A percentile compares a stretch with the other conserved stretches of the same genome.
Conservation (phyloP, 257 asterid genomes). For the Lithospermum erythrorhizon region DNA sequence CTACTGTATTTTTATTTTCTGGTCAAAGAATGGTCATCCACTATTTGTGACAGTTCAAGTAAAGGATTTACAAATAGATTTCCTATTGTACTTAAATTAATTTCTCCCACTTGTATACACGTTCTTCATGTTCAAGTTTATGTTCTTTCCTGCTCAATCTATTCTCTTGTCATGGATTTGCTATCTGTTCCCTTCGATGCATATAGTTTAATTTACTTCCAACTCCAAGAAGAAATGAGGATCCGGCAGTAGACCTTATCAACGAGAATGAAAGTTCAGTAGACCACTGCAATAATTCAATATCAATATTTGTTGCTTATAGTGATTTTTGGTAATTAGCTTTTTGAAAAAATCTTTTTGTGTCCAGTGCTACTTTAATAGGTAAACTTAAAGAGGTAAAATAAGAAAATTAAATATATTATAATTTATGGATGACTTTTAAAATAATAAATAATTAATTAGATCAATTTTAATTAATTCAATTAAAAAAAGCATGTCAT, state of each 20-base stretch:
- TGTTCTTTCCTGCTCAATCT: background rate
- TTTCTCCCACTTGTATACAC: background rate
- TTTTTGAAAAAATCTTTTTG: no score
- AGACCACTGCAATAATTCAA: no score
- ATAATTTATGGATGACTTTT: no score
- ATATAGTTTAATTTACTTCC: constrained; percentile 6
- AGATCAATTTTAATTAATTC: no score
- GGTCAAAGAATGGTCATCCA: background rate
- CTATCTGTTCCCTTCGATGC: background rate
- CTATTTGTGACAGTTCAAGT: background rate
- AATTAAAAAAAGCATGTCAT: no score
- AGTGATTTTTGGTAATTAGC: no score
- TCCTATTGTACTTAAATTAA: background rate
- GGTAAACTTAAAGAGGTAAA: no score
- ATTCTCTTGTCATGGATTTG: background rate
- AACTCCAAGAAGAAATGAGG: constrained; percentile 66
- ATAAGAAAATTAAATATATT: no score
- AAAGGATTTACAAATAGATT: background rate
- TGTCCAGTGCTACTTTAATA: no score
- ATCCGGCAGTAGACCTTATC: constrained; percentile 36
- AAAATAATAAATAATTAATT: no score
- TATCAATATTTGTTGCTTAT: no score
- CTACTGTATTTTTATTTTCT: background rate
- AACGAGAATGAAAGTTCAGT: constrained; percentile 49
- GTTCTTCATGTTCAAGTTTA: background rate